phyloP scores from a whole-genome alignment of 192 early-diverging fungal genomes.

The Coemansia sp. region DNA sequence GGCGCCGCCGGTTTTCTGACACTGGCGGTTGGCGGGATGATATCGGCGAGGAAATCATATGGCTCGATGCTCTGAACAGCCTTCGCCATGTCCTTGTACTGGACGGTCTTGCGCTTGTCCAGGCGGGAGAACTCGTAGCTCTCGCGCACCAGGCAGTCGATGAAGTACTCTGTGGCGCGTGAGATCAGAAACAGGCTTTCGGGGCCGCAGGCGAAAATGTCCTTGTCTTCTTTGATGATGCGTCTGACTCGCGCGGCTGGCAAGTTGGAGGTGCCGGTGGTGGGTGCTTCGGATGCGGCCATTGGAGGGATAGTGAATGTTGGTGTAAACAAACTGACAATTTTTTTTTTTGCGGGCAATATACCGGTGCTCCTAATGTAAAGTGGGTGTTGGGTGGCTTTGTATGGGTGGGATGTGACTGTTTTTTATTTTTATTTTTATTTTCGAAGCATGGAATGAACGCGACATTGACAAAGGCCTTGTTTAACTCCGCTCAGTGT shows the following conservation, averaged over 20 bases:
- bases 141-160: conserved; percentile 65
- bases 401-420: background rate
- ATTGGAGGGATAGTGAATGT: no score
- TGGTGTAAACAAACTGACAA: no score
- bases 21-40: conserved; percentile 35
- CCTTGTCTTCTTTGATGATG: conserved; percentile 76
- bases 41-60: conserved; percentile 50
- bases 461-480: no score
- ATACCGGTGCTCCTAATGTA: background rate
- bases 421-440: background rate
- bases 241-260: conserved; percentile 67
- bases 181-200: conserved; percentile 68
- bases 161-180: conserved; percentile 68
- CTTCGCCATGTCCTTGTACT: conserved; percentile 72
- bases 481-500: no score
- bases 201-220: conserved; percentile 63
- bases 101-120: conserved; percentile 70
- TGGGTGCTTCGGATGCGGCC: conserved; percentile 16
- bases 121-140: conserved; percentile 60
- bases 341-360: no score
- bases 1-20: conserved; percentile 18
- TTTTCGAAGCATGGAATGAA: no score
- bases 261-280: conserved; percentile 53
- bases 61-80: conserved; percentile 52
- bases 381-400: background rate